phyloP scores from a whole-genome alignment of 306 rosid species.

The Echinosophora koreensis region DNA sequence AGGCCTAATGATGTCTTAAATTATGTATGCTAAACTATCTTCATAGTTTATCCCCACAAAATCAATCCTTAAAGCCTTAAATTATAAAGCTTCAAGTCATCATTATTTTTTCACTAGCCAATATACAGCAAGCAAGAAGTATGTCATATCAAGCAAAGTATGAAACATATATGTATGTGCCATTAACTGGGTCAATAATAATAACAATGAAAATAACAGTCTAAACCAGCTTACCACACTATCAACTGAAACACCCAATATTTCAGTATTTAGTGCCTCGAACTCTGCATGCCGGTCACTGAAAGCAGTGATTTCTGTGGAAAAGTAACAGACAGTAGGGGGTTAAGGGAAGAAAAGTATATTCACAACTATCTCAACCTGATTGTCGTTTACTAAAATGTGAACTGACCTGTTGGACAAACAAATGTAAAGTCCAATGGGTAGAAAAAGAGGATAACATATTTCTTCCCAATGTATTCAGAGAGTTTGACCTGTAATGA shows the following conservation, averaged over 20 bases:
- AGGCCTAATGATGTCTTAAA: no score
- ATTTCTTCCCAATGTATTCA: constrained; percentile 87
- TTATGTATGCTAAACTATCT: neutral
- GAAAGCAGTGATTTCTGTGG: constrained; percentile 93
- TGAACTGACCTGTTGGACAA: constrained; percentile 85
- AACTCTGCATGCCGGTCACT: constrained; percentile 88
- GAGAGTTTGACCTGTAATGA: constrained; percentile 86
- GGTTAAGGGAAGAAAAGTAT: neutral
- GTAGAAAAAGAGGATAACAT: constrained; percentile 93
- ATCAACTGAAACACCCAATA: constrained; percentile 90
- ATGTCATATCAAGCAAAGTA: neutral
- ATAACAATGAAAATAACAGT: neutral
- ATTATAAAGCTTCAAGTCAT: no score
- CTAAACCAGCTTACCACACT: constrained; percentile 74
- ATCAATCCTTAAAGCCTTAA: constrained; percentile 22
- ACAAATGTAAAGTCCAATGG: constrained; percentile 97
- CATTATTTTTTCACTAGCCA: neutral
- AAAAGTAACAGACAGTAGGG: neutral
- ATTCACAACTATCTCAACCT: constrained; percentile 23
- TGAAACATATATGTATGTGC: neutral
- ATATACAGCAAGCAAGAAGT: constrained; percentile 22
- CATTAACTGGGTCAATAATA: neutral
- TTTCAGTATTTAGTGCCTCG: constrained; percentile 72
- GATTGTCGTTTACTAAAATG: constrained; percentile 7
- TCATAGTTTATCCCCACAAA: constrained; percentile 23